Percentiles rank a stretch among this genome's conserved stretches.
Evolutionary conservation across 345 rosid genomes (phyloP).

Genomic region (Triadica sebifera): DNA sequence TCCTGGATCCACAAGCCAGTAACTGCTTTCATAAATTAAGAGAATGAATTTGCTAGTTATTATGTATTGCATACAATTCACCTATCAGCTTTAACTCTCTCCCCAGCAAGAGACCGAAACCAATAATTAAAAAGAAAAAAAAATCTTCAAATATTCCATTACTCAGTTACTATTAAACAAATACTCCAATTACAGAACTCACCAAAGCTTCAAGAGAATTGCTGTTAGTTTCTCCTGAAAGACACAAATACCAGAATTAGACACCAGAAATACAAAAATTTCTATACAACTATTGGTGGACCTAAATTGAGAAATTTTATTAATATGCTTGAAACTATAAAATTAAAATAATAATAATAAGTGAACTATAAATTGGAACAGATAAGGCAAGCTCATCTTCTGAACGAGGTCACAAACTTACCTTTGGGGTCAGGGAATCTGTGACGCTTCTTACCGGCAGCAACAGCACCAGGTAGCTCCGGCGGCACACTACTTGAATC

Average conservation of each 20-base stretch:
- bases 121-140: too few species aligned
- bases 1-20: too few species aligned
- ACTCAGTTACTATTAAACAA: background rate
- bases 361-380: too few species aligned
- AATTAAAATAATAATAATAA: too few species aligned
- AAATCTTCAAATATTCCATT: background rate
- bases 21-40: background rate
- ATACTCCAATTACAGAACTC: constrained; percentile 16
- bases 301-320: too few species aligned
- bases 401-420: background rate
- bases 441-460: constrained; percentile 32
- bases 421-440: constrained; percentile 68
- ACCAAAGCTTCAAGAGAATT: constrained; percentile 87
- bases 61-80: too few species aligned
- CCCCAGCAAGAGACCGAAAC: too few species aligned
- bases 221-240: constrained; percentile 68
- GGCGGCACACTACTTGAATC: constrained; percentile 44
- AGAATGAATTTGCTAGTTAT: background rate
- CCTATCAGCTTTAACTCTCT: too few species aligned
- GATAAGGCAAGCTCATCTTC: too few species aligned
- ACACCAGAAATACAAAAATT: background rate
- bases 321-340: too few species aligned
- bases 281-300: too few species aligned
- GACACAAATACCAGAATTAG: background rate
- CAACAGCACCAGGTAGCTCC: constrained; percentile 34